Evolutionary conservation across 139 green algal species (phyloP), one percentile per base, ranked within the genome.

Genomic region (Prasinococcaceae sp.): DNA sequence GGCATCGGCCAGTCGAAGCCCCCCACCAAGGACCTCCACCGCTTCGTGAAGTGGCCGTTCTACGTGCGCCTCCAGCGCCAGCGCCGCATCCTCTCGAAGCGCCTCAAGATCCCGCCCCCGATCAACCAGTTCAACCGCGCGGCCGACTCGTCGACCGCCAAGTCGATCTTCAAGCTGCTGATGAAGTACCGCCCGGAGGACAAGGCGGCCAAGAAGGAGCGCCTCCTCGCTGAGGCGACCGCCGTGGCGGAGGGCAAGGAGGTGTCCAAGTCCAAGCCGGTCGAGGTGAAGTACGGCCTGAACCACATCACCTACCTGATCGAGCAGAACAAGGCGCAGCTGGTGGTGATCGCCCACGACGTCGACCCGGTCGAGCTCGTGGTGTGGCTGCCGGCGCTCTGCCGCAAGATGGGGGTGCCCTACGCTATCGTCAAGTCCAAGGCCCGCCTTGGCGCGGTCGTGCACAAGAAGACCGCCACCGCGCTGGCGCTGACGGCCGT

Each of bases 341-440:
- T 94, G 60, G 88, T 99, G 51, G 79, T 93, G 27, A 99, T 99
- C 52, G 90, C 92, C 5, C 85, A 96, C 58, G 92, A 99, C 64
- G 90, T 98, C 29, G 90, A 99, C 76, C 92, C 92, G 61, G 84
- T 99, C 25, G 92, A 99, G 82, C 73, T 99, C 23, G 92, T 99
- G 25, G 72, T 95, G 33, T 99, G 90, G 92, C 84, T 99, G 58
- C 92, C 92, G 35, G 89, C 85, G 2, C 78, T 99, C 29, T 99
- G 92, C 86, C 87, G 80, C 61, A 96, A 95, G 79, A 97, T 96
- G 89, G 81, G 80, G 56, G 83, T 99, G 43, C 92, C 92, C 22
- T 99, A 97, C 79, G 78, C 75, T 73, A 98, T 99, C 61, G 84
- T 99, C 68, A 99, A 99, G 88, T 81, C 61, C 43, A 78, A 78